These are phyloP conservation scores for Cryphonectria parasitica DNA, from an alignment of 2,329 filamentous ascomycete species.

Conservation along the genomic window DNA sequence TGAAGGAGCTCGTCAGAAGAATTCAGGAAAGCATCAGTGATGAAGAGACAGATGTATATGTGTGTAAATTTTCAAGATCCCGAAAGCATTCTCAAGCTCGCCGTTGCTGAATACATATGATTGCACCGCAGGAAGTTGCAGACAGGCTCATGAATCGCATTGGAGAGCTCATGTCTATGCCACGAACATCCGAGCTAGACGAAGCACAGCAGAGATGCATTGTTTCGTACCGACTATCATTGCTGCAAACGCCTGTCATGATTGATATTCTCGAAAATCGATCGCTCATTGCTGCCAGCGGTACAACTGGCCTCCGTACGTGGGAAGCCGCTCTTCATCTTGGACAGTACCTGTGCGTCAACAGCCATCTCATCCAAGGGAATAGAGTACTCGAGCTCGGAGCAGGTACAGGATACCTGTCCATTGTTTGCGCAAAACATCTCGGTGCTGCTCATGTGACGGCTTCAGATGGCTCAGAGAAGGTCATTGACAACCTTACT, in stretches of 20 bases:
- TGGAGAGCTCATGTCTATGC: constrained; percentile 65
- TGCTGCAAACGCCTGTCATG: constrained; percentile 33
- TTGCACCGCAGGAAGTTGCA: constrained; percentile 71
- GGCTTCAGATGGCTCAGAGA: constrained; percentile 75
- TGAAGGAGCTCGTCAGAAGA: constrained; percentile 72
- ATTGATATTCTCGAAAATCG: constrained; percentile 73
- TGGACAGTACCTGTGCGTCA: constrained; percentile 66
- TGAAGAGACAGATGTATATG: constrained; percentile 83
- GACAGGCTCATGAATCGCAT: constrained; percentile 76
- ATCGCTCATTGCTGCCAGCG: constrained; percentile 68
- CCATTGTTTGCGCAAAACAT: constrained; percentile 72
- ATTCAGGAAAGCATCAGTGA: constrained; percentile 70
- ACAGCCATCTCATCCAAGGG: constrained; percentile 49
- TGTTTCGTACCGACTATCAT: constrained; percentile 69
- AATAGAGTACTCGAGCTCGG: constrained; percentile 73
- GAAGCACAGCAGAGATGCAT: constrained; percentile 73
- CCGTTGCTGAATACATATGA: not conserved
- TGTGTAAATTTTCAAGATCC: constrained; percentile 52
- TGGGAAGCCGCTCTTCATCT: constrained; percentile 82
- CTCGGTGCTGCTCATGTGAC: constrained; percentile 63
- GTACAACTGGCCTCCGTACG: constrained; percentile 76
- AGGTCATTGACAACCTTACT: constrained; percentile 68
- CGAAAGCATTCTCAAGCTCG: too few relatives aligned
- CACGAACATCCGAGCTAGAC: constrained; percentile 65
- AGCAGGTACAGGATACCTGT: constrained; percentile 76